A percentile compares a stretch with the other conserved stretches of the same genome.
Conservation (phyloP, 352 stramenopile genomes). For the Hyaloperonospora arabidopsidis region DNA sequence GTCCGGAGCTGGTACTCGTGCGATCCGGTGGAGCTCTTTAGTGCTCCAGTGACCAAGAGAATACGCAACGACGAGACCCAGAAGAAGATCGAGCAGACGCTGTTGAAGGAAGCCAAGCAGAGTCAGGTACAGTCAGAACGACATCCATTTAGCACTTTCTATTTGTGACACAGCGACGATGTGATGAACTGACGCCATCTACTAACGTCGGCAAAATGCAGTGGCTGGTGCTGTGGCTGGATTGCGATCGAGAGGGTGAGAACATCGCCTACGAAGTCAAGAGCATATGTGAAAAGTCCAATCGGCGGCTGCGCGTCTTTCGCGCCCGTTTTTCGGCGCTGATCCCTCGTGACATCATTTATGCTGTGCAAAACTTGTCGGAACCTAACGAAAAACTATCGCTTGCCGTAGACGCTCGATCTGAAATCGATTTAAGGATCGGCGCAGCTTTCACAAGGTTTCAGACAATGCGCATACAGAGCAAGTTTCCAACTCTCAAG, state of each 20-base stretch:
- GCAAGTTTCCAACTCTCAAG: constrained; percentile 59
- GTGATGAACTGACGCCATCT: constrained; percentile 3
- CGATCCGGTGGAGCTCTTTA: constrained; percentile 92
- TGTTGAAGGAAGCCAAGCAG: constrained; percentile 77
- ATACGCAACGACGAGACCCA: constrained; percentile 78
- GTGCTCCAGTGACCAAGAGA: constrained; percentile 76
- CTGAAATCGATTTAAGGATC: constrained; percentile 93
- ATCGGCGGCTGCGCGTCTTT: constrained; percentile 65
- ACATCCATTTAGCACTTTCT: background rate
- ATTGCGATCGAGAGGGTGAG: constrained; percentile 99
- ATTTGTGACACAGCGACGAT: background rate
- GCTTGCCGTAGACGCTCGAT: constrained; percentile 84
- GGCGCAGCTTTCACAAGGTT: constrained; percentile 93
- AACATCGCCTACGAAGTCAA: constrained; percentile 98
- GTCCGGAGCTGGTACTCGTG: constrained; percentile 90
- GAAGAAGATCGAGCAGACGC: constrained; percentile 86
- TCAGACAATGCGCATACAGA: constrained; percentile 91
- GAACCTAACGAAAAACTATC: constrained; percentile 77
- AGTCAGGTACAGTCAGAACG: constrained; percentile 38
- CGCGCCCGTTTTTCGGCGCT: constrained; percentile 91
- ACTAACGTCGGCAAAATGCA: constrained; percentile 14
- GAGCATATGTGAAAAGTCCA: constrained; percentile 71
- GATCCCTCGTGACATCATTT: constrained; percentile 86
- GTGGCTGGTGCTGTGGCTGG: constrained; percentile 96
- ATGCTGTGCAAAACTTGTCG: constrained; percentile 79